Conservation (phyloP, 2,329 filamentous ascomycete species). For the Aureobasidium sp. region DNA sequence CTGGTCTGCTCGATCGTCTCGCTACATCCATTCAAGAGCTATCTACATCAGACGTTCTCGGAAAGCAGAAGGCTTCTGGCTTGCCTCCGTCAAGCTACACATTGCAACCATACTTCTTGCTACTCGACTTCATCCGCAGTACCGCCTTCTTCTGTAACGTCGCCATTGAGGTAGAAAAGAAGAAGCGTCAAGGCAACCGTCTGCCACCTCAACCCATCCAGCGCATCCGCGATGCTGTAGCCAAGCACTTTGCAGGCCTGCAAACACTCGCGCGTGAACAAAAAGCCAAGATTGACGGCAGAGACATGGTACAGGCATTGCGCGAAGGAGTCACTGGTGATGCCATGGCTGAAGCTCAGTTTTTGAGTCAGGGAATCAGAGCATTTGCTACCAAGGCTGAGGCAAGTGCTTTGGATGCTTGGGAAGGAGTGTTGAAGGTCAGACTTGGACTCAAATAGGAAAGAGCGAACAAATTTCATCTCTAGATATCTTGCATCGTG, state of each 20-base stretch:
- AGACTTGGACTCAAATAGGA: constrained; percentile 3
- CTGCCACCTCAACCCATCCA: constrained; percentile 3
- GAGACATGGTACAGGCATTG: constrained; percentile 13
- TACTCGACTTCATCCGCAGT: constrained; percentile 21
- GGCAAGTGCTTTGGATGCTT: constrained; percentile 11
- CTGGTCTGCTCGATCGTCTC: background rate
- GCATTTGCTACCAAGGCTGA: constrained; percentile 9
- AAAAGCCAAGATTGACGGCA: constrained; percentile 12
- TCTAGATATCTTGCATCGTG: background rate
- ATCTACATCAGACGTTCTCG: background rate
- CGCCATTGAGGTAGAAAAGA: constrained; percentile 12
- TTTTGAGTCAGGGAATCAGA: background rate
- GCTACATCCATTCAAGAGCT: background rate
- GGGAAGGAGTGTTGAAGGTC: constrained; percentile 11
- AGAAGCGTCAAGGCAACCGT: background rate
- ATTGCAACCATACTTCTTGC: constrained; percentile 16
- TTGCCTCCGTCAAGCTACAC: constrained; percentile 2
- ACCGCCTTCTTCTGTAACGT: constrained; percentile 17
- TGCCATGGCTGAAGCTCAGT: background rate
- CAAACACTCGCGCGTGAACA: constrained; percentile 19
- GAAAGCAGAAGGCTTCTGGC: constrained; percentile 11
- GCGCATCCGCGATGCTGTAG: constrained; percentile 15
- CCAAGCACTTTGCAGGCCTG: constrained; percentile 16
- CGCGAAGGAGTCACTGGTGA: background rate
- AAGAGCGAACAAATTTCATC: background rate